Percentiles rank a stretch among this genome's conserved stretches.
phyloP scores from a whole-genome alignment of 352 stramenopile species.

The Phytophthora citrophthora region DNA sequence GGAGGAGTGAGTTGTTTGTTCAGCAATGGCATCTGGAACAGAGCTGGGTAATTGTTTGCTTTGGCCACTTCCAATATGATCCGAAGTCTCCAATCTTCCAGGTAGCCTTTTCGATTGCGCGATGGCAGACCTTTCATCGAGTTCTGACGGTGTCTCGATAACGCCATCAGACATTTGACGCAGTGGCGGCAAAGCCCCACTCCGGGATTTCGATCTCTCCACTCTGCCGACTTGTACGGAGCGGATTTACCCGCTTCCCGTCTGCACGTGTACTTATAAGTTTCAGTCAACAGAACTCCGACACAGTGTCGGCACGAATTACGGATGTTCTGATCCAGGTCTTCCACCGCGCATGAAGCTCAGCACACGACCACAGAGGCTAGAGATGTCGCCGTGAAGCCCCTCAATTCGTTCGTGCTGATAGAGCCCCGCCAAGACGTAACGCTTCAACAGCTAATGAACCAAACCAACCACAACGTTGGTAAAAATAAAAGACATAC shows the following conservation, averaged over 20 bases:
- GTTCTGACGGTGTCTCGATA: neutral
- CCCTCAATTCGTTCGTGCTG: neutral
- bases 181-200: slow-evolving; percentile 24
- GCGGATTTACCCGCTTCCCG: slow-evolving; percentile 10
- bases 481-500: slow-evolving; percentile 35
- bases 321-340: slow-evolving; percentile 10
- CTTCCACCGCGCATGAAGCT: slow-evolving; percentile 32
- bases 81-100: slow-evolving; percentile 14
- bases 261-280: neutral
- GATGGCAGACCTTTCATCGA: slow-evolving; percentile 6
- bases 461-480: slow-evolving; percentile 17
- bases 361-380: neutral
- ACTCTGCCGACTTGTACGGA: slow-evolving; percentile 13
- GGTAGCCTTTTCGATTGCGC: slow-evolving; percentile 1
- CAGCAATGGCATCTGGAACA: neutral
- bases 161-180: slow-evolving; percentile 28
- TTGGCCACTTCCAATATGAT: neutral
- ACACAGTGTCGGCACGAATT: slow-evolving; percentile 3
- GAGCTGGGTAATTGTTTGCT: slow-evolving; percentile 5
- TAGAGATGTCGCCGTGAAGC: slow-evolving; percentile 11
- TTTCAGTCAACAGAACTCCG: slow-evolving; percentile 1
- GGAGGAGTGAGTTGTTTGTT: neutral
- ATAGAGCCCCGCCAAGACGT: neutral
- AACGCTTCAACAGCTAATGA: slow-evolving; percentile 9
- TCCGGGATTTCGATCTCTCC: slow-evolving; percentile 1